Evolutionary conservation across 163 green algal genomes (phyloP).

Genomic region (Prototheca wickerhamii): DNA sequence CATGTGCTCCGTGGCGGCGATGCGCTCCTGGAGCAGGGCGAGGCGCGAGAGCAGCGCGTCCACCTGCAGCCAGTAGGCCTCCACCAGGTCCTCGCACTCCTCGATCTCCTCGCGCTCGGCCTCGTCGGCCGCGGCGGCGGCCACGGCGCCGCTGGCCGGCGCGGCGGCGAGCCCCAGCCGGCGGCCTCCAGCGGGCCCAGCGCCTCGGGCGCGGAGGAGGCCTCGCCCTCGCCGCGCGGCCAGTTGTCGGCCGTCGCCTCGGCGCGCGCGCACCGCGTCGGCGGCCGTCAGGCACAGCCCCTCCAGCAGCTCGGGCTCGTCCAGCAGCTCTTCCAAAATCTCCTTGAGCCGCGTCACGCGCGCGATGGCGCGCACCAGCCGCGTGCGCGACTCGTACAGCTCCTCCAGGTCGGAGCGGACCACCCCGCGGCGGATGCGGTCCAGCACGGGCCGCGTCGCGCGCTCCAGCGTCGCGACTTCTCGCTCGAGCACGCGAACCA

Average conservation of each 20-base stretch:
- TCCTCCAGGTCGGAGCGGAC: conserved; percentile 14
- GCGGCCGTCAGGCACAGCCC: conserved; percentile 15
- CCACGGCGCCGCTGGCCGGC: not conserved
- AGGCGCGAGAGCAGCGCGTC: conserved; percentile 14
- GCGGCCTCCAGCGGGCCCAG: not conserved
- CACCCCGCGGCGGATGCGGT: conserved; percentile 12
- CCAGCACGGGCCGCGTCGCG: conserved; percentile 5
- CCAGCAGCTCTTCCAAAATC: conserved; percentile 19
- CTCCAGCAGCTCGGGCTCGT: conserved; percentile 17
- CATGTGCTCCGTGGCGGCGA: conserved; percentile 22
- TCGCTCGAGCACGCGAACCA: conserved; percentile 7
- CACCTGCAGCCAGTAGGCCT: conserved; percentile 32
- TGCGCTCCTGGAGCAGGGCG: conserved; percentile 17
- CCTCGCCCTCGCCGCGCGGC: not conserved
- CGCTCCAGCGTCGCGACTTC: conserved; percentile 2
- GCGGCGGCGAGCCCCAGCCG: not conserved
- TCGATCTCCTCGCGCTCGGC: conserved; percentile 8
- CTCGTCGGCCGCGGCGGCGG: not conserved
- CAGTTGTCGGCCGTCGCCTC: no score
- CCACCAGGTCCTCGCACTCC: conserved; percentile 24
- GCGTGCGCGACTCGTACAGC: conserved; percentile 18
- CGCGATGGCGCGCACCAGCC: conserved; percentile 8
- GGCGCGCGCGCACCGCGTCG: not conserved
- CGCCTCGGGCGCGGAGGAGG: not conserved
- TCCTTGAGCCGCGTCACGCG: conserved; percentile 17